Conservation (phyloP, 108 stramenopile genomes). For the Nitzschia palea region DNA sequence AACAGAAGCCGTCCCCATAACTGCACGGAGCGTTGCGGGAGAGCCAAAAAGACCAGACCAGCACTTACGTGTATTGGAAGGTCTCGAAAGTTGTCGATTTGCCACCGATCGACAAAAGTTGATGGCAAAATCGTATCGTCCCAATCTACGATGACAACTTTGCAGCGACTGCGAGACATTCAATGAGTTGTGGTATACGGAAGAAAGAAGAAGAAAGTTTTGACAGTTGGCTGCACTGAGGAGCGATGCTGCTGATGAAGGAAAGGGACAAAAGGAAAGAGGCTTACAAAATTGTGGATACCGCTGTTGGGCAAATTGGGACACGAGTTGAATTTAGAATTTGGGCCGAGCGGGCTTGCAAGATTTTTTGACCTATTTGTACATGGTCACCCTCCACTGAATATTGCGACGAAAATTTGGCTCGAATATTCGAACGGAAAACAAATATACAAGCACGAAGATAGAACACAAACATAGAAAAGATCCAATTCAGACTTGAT, state of each 20-base stretch:
- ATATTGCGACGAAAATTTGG: neutral
- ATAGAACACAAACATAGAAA: neutral
- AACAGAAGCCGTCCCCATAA: neutral
- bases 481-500: too few relatives aligned
- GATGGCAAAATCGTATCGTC: constrained; percentile 92
- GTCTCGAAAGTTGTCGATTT: constrained; percentile 64
- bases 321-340: neutral
- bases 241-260: too few relatives aligned
- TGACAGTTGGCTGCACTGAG: too few relatives aligned
- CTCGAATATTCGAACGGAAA: neutral
- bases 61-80: constrained; percentile 69
- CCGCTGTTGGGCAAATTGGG: neutral
- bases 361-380: constrained; percentile 1
- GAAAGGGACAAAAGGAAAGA: too few relatives aligned
- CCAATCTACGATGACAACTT: constrained; percentile 89
- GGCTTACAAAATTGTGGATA: neutral
- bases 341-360: constrained; percentile 1
- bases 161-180: neutral
- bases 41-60: neutral
- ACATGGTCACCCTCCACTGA: neutral
- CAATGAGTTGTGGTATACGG: neutral
- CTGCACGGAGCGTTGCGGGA: neutral
- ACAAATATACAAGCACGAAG: neutral
- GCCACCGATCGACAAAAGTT: constrained; percentile 76
- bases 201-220: too few relatives aligned